phyloP scores from a whole-genome alignment of 495 filamentous ascomycete genomes.

The Penicillium alfredii region DNA sequence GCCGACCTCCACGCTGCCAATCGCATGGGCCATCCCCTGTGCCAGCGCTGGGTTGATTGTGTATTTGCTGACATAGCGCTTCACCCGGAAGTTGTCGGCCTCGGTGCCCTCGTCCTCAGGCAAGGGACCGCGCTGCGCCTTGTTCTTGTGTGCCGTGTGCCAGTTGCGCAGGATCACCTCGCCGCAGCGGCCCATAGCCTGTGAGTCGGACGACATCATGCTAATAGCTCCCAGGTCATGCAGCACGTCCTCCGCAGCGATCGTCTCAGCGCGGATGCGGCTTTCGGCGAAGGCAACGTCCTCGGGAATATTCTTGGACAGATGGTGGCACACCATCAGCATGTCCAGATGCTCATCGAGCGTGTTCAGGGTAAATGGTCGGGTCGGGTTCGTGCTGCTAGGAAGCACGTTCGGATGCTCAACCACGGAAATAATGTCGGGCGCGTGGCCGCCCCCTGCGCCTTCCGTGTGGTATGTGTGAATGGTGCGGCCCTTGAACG shows the following conservation, averaged over 20 bases:
- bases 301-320: conserved; percentile 87
- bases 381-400: conserved; percentile 86
- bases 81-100: conserved; percentile 90
- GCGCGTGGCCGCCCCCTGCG: conserved; percentile 91
- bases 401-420: conserved; percentile 90
- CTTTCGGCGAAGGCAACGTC: conserved; percentile 95
- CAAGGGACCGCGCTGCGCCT: conserved; percentile 72
- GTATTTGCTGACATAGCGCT: conserved; percentile 92
- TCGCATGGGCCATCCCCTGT: conserved; percentile 86
- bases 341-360: conserved; percentile 97
- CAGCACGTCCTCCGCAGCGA: conserved; percentile 94
- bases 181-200: conserved; percentile 96
- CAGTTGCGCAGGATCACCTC: conserved; percentile 93
- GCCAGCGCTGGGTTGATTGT: conserved; percentile 94
- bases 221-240: conserved; percentile 94
- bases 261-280: conserved; percentile 92
- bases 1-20: conserved; percentile 83
- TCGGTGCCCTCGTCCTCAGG: conserved; percentile 73
- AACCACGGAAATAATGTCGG: conserved; percentile 93
- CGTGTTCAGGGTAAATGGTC: conserved; percentile 89
- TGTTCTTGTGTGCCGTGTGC: conserved; percentile 99
- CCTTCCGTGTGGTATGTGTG: conserved; percentile 99
- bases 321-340: conserved; percentile 98
- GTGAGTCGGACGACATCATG: conserved; percentile 97
- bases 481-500: conserved; percentile 86